phyloP scores from a whole-genome alignment of 805 yeast genomes.

The Suhomyces xylopsoci region DNA sequence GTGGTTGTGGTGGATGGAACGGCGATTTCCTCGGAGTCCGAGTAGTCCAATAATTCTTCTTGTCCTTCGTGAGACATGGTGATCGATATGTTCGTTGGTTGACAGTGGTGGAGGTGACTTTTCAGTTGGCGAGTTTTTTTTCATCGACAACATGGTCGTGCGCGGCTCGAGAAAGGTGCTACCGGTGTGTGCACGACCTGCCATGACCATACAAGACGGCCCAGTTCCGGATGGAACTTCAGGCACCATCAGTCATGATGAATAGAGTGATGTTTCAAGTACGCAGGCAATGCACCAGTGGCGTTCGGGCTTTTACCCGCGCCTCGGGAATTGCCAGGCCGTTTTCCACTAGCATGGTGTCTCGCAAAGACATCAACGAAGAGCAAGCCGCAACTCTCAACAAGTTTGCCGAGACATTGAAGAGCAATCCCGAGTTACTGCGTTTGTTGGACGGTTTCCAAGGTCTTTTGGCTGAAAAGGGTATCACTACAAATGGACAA shows the following conservation, averaged over 20 bases:
- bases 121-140: slow-evolving; percentile 2
- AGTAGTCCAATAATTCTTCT: slow-evolving; percentile 98
- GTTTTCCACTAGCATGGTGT: neutral
- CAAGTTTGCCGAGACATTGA: slow-evolving; percentile 9
- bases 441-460: slow-evolving; percentile 30
- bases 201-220: neutral
- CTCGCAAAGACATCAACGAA: neutral
- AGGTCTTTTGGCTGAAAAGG: slow-evolving; percentile 27
- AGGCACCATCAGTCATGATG: neutral
- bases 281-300: neutral
- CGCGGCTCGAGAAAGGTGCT: neutral
- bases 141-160: slow-evolving; percentile 1
- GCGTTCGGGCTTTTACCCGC: neutral
- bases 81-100: neutral
- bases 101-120: slow-evolving; percentile 1
- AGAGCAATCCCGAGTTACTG: slow-evolving; percentile 28
- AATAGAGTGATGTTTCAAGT: neutral
- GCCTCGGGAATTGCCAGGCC: neutral
- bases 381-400: slow-evolving; percentile 10
- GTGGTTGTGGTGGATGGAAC: slow-evolving; percentile 54
- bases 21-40: slow-evolving; percentile 95
- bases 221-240: neutral
- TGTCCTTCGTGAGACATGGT: slow-evolving; percentile 92
- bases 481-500: slow-evolving; percentile 27
- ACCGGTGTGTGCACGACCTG: neutral